Conservation (phyloP, 2,329 filamentous ascomycete species). For the Leptodontidium sp. region DNA sequence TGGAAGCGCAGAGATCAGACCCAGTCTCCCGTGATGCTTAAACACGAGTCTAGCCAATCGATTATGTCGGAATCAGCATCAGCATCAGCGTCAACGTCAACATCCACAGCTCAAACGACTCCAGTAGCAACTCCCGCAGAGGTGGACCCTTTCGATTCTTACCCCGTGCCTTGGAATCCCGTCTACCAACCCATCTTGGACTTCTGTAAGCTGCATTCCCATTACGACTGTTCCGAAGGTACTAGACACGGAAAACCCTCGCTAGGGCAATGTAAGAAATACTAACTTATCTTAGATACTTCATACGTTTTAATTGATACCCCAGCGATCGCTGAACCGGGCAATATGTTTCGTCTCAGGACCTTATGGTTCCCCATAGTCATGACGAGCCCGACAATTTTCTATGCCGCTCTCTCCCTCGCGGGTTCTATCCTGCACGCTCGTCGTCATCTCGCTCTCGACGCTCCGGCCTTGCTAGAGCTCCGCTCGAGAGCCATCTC, state of each 20-base stretch:
- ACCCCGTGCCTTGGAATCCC: slow-evolving; percentile 27
- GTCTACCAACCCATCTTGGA: slow-evolving; percentile 28
- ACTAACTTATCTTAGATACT: slow-evolving; percentile 17
- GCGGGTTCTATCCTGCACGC: slow-evolving; percentile 18
- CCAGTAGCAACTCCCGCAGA: neutral
- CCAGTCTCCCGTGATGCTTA: slow-evolving; percentile 6
- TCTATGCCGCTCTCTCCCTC: slow-evolving; percentile 26
- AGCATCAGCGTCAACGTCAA: neutral
- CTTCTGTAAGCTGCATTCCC: slow-evolving; percentile 25
- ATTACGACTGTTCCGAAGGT: neutral
- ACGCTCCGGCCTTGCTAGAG: slow-evolving; percentile 16
- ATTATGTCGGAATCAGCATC: neutral
- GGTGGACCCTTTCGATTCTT: slow-evolving; percentile 25
- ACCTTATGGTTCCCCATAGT: slow-evolving; percentile 29
- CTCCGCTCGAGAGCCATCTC: slow-evolving; percentile 20
- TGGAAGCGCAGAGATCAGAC: slow-evolving; percentile 11
- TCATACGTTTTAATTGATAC: slow-evolving; percentile 28
- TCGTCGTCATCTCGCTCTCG: slow-evolving; percentile 4
- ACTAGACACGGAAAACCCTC: neutral
- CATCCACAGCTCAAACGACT: slow-evolving; percentile 6
- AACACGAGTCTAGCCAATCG: slow-evolving; percentile 15
- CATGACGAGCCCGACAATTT: slow-evolving; percentile 19
- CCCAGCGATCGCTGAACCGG: slow-evolving; percentile 17
- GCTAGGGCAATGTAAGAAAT: neutral
- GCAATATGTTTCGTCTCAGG: slow-evolving; percentile 21